These are phyloP conservation scores for Fistulifera solaris DNA, from an alignment of 108 stramenopile genomes.

Conservation along the genomic window DNA sequence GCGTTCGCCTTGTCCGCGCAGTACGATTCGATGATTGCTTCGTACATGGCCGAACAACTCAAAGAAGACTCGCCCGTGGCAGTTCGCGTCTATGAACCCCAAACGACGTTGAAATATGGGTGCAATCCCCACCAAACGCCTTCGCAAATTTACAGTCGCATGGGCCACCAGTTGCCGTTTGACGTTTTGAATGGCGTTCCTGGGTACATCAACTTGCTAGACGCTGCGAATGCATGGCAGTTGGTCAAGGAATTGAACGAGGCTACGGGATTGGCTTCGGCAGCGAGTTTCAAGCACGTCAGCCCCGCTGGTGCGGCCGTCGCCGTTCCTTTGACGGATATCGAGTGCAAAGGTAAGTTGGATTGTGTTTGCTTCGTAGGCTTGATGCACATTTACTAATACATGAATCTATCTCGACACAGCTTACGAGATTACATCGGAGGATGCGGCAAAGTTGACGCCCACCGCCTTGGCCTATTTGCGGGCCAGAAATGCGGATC, in stretches of 20 bases:
- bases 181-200: slow-evolving; percentile 85
- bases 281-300: slow-evolving; percentile 97
- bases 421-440: slow-evolving; percentile 80
- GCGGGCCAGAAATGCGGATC: slow-evolving; percentile 96
- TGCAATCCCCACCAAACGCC: slow-evolving; percentile 98
- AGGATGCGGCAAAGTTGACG: slow-evolving; percentile 68
- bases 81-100: slow-evolving; percentile 83
- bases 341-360: slow-evolving; percentile 40
- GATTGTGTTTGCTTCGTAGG: no score
- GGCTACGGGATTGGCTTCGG: slow-evolving; percentile 90
- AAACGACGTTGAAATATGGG: slow-evolving; percentile 91
- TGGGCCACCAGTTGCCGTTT: slow-evolving; percentile 80
- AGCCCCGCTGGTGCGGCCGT: slow-evolving; percentile 97
- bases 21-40: slow-evolving; percentile 92
- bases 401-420: no score
- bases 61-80: slow-evolving; percentile 37
- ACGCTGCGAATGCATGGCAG: slow-evolving; percentile 97
- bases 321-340: slow-evolving; percentile 85
- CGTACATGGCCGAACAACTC: slow-evolving; percentile 77
- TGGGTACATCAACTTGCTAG: slow-evolving; percentile 98
- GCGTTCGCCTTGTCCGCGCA: slow-evolving; percentile 88
- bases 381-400: not conserved
- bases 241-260: slow-evolving; percentile 88
- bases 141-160: slow-evolving; percentile 73
- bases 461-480: slow-evolving; percentile 93